Evolutionary conservation across 202 grass and related monocot genomes (phyloP), one percentile per base, ranked within the genome.

Genomic region (Hordeum pubiflorum): DNA sequence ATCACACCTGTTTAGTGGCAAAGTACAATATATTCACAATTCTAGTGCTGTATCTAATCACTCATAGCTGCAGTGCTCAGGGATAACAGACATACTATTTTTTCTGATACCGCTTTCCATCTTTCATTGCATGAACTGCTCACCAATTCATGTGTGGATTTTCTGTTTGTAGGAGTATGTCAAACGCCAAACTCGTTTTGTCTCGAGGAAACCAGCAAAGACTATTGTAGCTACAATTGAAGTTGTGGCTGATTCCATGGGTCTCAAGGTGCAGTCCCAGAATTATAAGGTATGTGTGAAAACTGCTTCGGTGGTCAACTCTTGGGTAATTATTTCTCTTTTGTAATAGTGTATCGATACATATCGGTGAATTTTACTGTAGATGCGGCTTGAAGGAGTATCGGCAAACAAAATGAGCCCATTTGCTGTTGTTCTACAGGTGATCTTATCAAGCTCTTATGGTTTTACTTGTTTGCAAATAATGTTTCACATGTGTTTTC

Each of bases 341-440:
- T 74, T 66, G n/a, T 77, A 13, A 57, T 75, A 55, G 62, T 66
- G 21, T 63, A 29, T 52, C 68, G 54, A 77, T 69, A 71, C 8
- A 40, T 34, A 82, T 70, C 86, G 50, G 34, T 85, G 63, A 57
- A 22, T 74, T 21, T 39, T 57, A 63, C 20, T 55, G 32, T 81
- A 98, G 95, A 84, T 98, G 85, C 87, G 92, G 36, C 88, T 99
- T 63, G 96, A 98, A 87, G 87, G 90, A 58, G 80, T 87, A 77
- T 82, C 87, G 0, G 62, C 66, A 34, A 93, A 93, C 78, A 93
- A 76, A 81, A 81, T 85, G 86, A 82, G 92, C 33, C 85, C 68
- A 40, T 88, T 91, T 87, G 86, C 92, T 89, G 92, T 95, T 91
- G 90, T 95, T 63, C 81, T 99, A 57, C 85, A 99, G 96, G 96